phyloP scores from a whole-genome alignment of 2,329 filamentous ascomycete genomes.

The Sphaceloma murrayae region DNA sequence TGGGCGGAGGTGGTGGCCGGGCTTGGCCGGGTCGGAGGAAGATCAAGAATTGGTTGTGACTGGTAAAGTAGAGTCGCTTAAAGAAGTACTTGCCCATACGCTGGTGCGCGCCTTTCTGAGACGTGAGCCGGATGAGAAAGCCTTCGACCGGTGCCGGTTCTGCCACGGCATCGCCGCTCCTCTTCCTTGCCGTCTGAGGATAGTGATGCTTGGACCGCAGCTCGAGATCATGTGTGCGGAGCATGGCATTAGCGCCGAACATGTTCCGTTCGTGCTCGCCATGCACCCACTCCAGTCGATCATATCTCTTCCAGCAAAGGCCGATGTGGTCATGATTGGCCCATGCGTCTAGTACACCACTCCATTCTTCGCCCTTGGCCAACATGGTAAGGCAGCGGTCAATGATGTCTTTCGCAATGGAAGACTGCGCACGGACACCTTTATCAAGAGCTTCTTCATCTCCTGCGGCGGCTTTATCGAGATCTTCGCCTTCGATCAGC shows the following conservation, averaged over 20 bases:
- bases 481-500: conserved; percentile 36
- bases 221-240: conserved; percentile 56
- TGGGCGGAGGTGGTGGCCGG: conserved; percentile 48
- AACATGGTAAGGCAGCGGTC: conserved; percentile 51
- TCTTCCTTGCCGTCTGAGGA: conserved; percentile 40
- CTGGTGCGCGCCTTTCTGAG: conserved; percentile 50
- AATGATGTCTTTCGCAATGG: conserved; percentile 48
- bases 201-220: conserved; percentile 57
- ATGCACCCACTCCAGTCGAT: conserved; percentile 59
- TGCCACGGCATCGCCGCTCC: conserved; percentile 37
- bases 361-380: conserved; percentile 48
- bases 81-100: conserved; percentile 52
- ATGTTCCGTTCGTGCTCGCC: conserved; percentile 57
- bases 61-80: conserved; percentile 57
- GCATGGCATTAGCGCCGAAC: conserved; percentile 60
- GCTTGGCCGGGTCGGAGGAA: conserved; percentile 53
- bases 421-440: conserved; percentile 43
- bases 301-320: conserved; percentile 59
- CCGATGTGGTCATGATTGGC: conserved; percentile 49
- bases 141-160: conserved; percentile 57
- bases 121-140: conserved; percentile 55
- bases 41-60: conserved; percentile 53
- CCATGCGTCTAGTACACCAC: conserved; percentile 51
- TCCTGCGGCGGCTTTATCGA: conserved; percentile 36
- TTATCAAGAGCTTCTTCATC: conserved; percentile 38